Conservation (phyloP, 495 filamentous ascomycete genomes). For the Cudoniella acicularis region DNA sequence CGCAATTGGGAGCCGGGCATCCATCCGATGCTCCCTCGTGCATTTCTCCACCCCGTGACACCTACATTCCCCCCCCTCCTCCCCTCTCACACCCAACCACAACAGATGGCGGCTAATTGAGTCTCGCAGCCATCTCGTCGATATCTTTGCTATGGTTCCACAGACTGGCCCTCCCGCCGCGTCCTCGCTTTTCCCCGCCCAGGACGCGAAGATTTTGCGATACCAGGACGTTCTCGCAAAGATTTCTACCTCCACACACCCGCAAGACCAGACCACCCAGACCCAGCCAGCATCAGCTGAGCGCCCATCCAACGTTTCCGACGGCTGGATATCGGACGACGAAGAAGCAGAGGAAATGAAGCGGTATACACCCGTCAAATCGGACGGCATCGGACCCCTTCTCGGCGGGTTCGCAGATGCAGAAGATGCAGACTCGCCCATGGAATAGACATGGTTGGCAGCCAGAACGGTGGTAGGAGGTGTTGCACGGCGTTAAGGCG, state of each 20-base stretch:
- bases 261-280: constrained; percentile 45
- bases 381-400: constrained; percentile 24
- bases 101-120: constrained; percentile 17
- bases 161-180: constrained; percentile 35
- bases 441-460: constrained; percentile 19
- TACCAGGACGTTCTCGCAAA: constrained; percentile 53
- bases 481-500: constrained; percentile 23
- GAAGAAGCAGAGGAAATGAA: constrained; percentile 23
- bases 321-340: constrained; percentile 30
- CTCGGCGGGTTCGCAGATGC: constrained; percentile 28
- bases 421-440: constrained; percentile 25
- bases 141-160: constrained; percentile 55
- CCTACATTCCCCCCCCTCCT: not conserved
- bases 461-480: constrained; percentile 5
- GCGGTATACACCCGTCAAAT: constrained; percentile 21
- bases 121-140: constrained; percentile 47
- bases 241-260: no score
- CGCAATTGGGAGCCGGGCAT: no score
- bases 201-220: constrained; percentile 40
- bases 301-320: constrained; percentile 39
- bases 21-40: not conserved
- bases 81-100: constrained; percentile 9
- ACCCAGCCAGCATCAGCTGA: constrained; percentile 33
- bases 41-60: not conserved
- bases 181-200: constrained; percentile 29